Percentiles rank a stretch among this genome's conserved stretches.
Conservation (phyloP, 805 yeast species). For the Yamadazyma tumulicola region DNA sequence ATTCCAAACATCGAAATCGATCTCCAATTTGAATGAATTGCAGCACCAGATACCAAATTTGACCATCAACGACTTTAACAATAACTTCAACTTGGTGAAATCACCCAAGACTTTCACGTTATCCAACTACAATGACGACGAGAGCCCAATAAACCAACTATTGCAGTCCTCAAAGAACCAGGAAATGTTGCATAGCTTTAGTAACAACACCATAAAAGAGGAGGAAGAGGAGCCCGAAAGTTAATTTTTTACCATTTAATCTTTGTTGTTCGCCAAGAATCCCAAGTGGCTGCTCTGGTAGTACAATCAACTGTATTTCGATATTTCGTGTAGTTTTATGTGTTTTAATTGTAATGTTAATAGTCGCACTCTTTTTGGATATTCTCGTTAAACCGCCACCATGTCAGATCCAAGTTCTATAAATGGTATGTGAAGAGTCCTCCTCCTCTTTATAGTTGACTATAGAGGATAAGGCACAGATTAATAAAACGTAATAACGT, state of each 20-base stretch:
- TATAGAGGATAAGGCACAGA: neutral
- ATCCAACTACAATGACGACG: conserved; percentile 31
- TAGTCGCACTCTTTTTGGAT: too few relatives aligned
- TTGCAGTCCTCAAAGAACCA: conserved; percentile 17
- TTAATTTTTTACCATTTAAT: too few relatives aligned
- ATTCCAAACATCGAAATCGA: conserved; percentile 26
- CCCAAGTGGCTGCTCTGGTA: too few relatives aligned
- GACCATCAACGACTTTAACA: conserved; percentile 14
- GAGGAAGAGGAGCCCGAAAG: conserved; percentile 27
- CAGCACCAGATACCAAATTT: conserved; percentile 13
- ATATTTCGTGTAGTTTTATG: too few relatives aligned
- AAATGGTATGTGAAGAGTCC: conserved; percentile 52
- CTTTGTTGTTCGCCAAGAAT: too few relatives aligned
- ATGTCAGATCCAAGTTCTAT: conserved; percentile 81
- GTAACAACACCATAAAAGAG: conserved; percentile 37
- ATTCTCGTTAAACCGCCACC: conserved; percentile 13
- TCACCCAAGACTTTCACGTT: conserved; percentile 41
- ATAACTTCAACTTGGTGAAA: conserved; percentile 27
- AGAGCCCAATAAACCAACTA: conserved; percentile 36
- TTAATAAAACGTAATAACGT: neutral
- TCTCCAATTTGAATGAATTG: conserved; percentile 15
- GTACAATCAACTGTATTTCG: too few relatives aligned
- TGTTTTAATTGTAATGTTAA: too few relatives aligned
- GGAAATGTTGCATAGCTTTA: conserved; percentile 27
- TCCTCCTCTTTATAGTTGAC: too few relatives aligned